Evolutionary conservation across 257 asterid genomes (phyloP).

Genomic region (Paulownia fortunei): DNA sequence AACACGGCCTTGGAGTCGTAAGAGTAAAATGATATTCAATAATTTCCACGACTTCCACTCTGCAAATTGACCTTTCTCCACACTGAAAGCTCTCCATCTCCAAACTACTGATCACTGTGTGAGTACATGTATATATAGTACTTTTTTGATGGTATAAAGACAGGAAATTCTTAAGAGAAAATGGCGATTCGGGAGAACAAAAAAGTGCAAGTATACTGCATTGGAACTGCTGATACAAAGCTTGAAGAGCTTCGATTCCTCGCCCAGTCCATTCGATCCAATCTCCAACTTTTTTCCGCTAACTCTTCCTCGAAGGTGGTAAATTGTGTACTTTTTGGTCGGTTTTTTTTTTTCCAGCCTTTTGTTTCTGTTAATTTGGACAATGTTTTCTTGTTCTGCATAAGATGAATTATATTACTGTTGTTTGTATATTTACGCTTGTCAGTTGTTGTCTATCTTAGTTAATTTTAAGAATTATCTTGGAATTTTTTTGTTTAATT

Average conservation of each 20-base stretch:
- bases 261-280: slow-evolving; percentile 58
- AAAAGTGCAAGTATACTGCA: slow-evolving; percentile 56
- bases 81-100: not conserved
- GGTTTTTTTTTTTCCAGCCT: not conserved
- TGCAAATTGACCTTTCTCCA: not conserved
- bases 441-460: not conserved
- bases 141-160: not conserved
- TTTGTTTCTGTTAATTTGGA: not conserved
- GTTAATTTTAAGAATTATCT: not conserved
- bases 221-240: slow-evolving; percentile 94
- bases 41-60: not conserved
- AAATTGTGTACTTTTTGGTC: not conserved
- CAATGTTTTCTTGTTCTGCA: not conserved
- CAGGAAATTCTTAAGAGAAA: not conserved
- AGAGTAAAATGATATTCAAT: too few species aligned
- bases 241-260: slow-evolving; percentile 75
- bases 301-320: slow-evolving; percentile 57
- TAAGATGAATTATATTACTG: not conserved
- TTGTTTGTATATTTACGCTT: slow-evolving; percentile 1
- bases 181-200: slow-evolving; percentile 31
- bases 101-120: not conserved
- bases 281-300: slow-evolving; percentile 53
- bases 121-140: not conserved
- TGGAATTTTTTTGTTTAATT: not conserved
- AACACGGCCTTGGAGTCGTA: too few species aligned